Evolutionary conservation across 2,329 filamentous ascomycete genomes (phyloP).

Genomic region (Cercospora zeae-maydis): DNA sequence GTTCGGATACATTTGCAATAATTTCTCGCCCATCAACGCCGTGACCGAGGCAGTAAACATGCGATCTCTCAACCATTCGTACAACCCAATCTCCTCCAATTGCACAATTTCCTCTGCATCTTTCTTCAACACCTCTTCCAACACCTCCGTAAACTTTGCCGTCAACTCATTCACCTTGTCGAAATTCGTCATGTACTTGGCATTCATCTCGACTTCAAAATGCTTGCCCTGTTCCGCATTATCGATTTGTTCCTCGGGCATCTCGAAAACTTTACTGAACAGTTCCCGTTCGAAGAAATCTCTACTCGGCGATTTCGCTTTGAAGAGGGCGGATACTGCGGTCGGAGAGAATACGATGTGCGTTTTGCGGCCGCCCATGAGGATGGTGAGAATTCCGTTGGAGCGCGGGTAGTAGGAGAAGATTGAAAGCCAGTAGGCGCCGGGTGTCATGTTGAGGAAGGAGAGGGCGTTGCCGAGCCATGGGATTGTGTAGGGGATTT

Average conservation of each 20-base stretch:
- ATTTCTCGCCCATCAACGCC: slow-evolving; percentile 31
- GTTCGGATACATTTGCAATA: slow-evolving; percentile 32
- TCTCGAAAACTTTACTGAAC: slow-evolving; percentile 26
- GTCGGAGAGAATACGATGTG: slow-evolving; percentile 30
- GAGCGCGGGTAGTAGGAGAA: slow-evolving; percentile 29
- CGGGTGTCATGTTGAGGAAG: slow-evolving; percentile 30
- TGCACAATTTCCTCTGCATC: slow-evolving; percentile 24
- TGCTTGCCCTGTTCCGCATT: slow-evolving; percentile 26
- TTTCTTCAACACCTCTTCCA: slow-evolving; percentile 23
- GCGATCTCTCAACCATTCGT: slow-evolving; percentile 31
- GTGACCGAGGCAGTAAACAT: slow-evolving; percentile 34
- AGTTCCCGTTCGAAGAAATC: slow-evolving; percentile 32
- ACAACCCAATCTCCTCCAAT: slow-evolving; percentile 27
- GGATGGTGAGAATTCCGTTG: slow-evolving; percentile 31
- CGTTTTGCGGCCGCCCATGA: slow-evolving; percentile 30
- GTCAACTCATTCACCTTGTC: slow-evolving; percentile 35
- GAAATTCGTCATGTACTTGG: slow-evolving; percentile 29
- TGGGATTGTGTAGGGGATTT: slow-evolving; percentile 32
- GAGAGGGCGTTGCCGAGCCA: slow-evolving; percentile 31
- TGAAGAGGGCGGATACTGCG: slow-evolving; percentile 32
- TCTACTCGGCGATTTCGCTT: slow-evolving; percentile 23
- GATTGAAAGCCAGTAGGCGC: slow-evolving; percentile 28
- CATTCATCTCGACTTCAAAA: slow-evolving; percentile 29
- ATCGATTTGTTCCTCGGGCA: slow-evolving; percentile 26
- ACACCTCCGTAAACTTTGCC: slow-evolving; percentile 23